Evolutionary conservation across 305 asterid species (phyloP).

Genomic region (Salvia sclarea): DNA sequence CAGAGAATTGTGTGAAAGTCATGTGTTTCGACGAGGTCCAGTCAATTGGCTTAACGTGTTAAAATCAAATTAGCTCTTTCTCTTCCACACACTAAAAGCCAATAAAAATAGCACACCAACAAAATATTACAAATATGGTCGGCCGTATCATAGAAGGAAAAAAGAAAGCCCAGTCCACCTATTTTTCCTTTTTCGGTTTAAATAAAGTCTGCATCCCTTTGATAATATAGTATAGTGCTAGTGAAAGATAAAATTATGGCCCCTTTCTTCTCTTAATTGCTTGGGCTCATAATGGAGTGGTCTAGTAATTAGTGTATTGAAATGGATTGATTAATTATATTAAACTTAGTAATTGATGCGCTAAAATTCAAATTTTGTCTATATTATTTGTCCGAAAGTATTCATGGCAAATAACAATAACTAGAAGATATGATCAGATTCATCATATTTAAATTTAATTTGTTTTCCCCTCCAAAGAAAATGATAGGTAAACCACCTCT

Average conservation of each 20-base stretch:
- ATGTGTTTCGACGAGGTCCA: neutral
- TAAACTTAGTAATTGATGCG: neutral
- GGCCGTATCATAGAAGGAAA: no score
- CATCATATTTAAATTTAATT: neutral
- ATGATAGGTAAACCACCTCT: conserved; percentile 9
- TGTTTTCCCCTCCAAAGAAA: neutral
- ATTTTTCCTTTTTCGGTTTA: neutral
- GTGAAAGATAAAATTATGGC: no score
- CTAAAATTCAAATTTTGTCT: no score
- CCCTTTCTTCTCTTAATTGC: no score
- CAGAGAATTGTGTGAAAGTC: neutral
- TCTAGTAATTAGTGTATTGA: no score
- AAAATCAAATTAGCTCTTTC: neutral
- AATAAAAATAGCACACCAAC: neutral
- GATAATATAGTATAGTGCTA: no score
- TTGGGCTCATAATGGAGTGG: no score
- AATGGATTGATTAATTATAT: no score
- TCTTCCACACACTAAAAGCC: neutral
- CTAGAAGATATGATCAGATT: neutral
- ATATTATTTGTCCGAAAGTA: neutral
- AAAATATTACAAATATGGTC: neutral
- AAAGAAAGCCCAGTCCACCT: neutral
- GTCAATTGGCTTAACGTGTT: neutral
- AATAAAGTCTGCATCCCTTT: no score
- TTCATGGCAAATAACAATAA: neutral